phyloP scores from a whole-genome alignment of 2,329 filamentous ascomycete species.

The Pleomassaria siparia region DNA sequence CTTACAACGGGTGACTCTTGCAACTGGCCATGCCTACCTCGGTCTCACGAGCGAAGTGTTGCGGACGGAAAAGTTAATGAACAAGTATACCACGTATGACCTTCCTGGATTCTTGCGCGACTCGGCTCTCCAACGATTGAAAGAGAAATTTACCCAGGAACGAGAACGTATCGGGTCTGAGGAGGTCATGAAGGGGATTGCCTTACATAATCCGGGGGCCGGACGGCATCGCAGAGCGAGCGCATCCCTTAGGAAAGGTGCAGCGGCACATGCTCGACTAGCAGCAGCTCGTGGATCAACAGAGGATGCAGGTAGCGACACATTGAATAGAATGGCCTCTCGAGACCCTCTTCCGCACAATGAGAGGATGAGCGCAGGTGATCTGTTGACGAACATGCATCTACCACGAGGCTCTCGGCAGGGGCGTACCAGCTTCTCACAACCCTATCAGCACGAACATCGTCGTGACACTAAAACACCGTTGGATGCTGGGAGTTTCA shows the following conservation, averaged over 20 bases:
- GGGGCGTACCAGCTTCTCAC: slow-evolving; percentile 49
- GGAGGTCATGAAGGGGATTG: slow-evolving; percentile 88
- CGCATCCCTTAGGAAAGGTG: slow-evolving; percentile 72
- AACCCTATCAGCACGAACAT: slow-evolving; percentile 48
- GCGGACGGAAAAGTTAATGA: slow-evolving; percentile 90
- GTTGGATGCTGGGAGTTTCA: slow-evolving; percentile 46
- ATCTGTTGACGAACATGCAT: slow-evolving; percentile 78
- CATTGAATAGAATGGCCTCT: slow-evolving; percentile 24
- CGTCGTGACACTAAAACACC: slow-evolving; percentile 48
- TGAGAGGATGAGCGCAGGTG: slow-evolving; percentile 56
- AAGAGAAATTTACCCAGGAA: slow-evolving; percentile 89
- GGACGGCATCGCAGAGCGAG: slow-evolving; percentile 71
- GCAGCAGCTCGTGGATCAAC: slow-evolving; percentile 49
- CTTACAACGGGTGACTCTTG: slow-evolving; percentile 89
- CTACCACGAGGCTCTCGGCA: slow-evolving; percentile 62
- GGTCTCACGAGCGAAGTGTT: slow-evolving; percentile 89
- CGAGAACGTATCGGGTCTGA: slow-evolving; percentile 78
- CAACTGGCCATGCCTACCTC: slow-evolving; percentile 92
- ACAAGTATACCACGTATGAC: slow-evolving; percentile 87
- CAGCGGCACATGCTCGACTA: slow-evolving; percentile 67
- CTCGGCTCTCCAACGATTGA: slow-evolving; percentile 77
- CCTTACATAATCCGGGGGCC: slow-evolving; percentile 77
- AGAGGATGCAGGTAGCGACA: slow-evolving; percentile 23
- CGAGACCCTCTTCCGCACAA: slow-evolving; percentile 28
- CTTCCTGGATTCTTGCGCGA: slow-evolving; percentile 88